A percentile compares a stretch with the other conserved stretches of the same genome.
Evolutionary conservation across 1,284 basidiomycete genomes (phyloP).

Genomic region (Tylopilus orsonianus): DNA sequence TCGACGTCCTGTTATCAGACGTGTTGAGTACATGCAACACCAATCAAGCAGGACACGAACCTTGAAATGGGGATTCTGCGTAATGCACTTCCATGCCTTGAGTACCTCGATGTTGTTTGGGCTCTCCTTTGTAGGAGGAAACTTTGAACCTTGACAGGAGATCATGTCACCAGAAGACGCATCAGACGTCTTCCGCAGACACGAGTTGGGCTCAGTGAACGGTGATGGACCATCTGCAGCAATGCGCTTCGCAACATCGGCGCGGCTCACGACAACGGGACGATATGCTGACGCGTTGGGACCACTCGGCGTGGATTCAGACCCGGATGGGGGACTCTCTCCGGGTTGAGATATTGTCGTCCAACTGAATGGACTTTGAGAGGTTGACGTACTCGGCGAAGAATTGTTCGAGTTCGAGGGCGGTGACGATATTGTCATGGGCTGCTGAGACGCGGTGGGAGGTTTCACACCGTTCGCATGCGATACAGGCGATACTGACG

Average conservation of each 20-base stretch:
- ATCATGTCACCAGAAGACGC: conserved; percentile 45
- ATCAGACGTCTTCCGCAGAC: conserved; percentile 29
- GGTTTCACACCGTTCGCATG: conserved; percentile 37
- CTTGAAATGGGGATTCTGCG: conserved; percentile 70
- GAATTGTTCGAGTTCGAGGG: conserved; percentile 24
- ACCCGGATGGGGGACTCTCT: conserved; percentile 31
- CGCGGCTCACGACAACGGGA: conserved; percentile 52
- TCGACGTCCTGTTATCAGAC: conserved; percentile 56
- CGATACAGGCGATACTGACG: conserved; percentile 47
- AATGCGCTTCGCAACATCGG: conserved; percentile 52
- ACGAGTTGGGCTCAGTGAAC: conserved; percentile 39
- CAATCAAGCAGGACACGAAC: conserved; percentile 37
- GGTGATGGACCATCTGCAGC: conserved; percentile 47
- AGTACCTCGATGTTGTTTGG: conserved; percentile 74
- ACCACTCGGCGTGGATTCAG: conserved; percentile 19
- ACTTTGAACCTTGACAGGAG: conserved; percentile 58
- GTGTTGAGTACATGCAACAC: not conserved
- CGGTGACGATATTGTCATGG: conserved; percentile 27
- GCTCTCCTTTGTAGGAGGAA: conserved; percentile 67
- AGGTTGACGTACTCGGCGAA: conserved; percentile 36
- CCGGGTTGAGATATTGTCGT: conserved; percentile 23
- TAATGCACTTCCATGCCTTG: conserved; percentile 73
- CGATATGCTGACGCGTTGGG: conserved; percentile 28
- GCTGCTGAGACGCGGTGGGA: conserved; percentile 16
- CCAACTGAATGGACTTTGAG: conserved; percentile 42